Conservation (phyloP, 164 flowering plant species). For the Cinnamomum micranthum region DNA sequence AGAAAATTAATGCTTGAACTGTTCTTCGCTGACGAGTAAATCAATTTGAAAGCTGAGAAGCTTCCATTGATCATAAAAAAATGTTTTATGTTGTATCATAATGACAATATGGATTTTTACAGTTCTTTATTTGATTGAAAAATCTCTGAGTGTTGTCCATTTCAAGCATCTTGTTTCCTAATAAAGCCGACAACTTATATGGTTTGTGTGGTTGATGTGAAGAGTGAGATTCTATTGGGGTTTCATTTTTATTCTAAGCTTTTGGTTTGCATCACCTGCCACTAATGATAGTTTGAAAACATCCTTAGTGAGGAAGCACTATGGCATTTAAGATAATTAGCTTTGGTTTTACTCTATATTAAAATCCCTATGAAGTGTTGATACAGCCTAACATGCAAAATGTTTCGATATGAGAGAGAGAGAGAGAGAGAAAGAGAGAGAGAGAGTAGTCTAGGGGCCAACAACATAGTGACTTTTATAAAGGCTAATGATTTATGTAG, state of each 20-base stretch:
- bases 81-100: background rate
- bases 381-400: background rate
- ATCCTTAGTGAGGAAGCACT: background rate
- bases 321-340: background rate
- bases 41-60: background rate
- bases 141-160: background rate
- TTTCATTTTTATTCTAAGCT: background rate
- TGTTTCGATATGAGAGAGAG: background rate
- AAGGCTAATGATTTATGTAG: background rate
- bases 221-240: background rate
- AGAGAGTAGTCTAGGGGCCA: background rate
- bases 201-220: background rate
- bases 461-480: background rate
- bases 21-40: background rate
- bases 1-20: background rate
- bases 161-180: background rate
- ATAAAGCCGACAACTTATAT: background rate
- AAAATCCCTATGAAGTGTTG: background rate
- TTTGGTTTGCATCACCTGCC: conserved; percentile 1
- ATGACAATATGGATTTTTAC: background rate
- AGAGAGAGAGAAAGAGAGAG: background rate
- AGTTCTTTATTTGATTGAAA: background rate
- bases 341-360: background rate
- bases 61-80: background rate
- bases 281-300: conserved; percentile 5